Base-by-base conservation (phyloP, 2,329 filamentous ascomycete species). In the Pseudocercospora crystallina region DNA sequence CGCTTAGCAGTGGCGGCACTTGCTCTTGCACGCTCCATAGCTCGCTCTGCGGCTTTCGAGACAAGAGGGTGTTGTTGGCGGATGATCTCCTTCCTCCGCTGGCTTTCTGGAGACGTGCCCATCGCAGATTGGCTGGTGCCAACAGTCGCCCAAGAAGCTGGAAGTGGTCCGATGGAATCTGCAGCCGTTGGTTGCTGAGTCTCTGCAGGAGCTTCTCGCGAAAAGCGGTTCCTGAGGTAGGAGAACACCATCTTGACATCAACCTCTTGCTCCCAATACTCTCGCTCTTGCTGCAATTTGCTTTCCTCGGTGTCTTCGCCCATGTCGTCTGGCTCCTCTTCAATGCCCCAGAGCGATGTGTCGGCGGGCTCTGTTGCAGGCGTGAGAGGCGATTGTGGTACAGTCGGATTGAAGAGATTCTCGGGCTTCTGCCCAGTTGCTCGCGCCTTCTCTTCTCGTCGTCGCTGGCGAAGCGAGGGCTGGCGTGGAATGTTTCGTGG, bases 221-320 rank as follows among this genome's bases (percentile, higher is more conserved):
- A 77, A 69, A 95, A 92, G 52, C 89, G 84, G 13, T 83, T 87
- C 51, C 85, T 82, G 29, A 96, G 79, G 66, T 94, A 97, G 42
- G 85, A 84, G 74, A 97, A 97, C 31, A 97, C 88, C 68, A 96
- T 87, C 66, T 87, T 88, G 58, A 96, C 82, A 64, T 97, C 91
- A 5, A 97, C 80, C 47, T 96, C 89, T 53, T 86, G 85, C 71
- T 97, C 91, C 94, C 94, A 99, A 65, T 96, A 94, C 32, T 94
- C 88, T 15, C 75, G 75, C 51, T 84, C 81, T 40, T 72, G 69
- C 64, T 58, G 65, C 50, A 59, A 37, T 49, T 51, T 37, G 49
- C 58, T 30, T 47, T 58, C 50, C 43, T 65, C 57, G 10, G 58
- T 58, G 8, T 51, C 61, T 60, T 54, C 69, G 3, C 67, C 48